Conservation (phyloP, 768 basidiomycete genomes). For the Russula compacta region DNA sequence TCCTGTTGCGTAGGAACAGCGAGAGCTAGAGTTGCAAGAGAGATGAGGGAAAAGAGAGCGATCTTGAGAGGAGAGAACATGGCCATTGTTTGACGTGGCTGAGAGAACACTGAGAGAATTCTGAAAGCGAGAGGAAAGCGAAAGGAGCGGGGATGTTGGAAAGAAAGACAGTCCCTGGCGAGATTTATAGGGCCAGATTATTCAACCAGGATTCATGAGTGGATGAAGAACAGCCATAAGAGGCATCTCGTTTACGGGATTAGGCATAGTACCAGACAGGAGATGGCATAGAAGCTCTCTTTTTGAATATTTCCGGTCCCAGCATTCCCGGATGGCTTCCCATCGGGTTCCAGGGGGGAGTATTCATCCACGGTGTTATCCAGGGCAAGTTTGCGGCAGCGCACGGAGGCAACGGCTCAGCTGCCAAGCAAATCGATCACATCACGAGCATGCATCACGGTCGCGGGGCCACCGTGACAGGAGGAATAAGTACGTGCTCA, state of each 20-base stretch:
- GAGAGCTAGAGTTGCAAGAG: background rate
- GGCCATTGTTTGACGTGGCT: background rate
- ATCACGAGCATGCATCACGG: too few species aligned
- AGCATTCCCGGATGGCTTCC: background rate
- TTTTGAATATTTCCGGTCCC: background rate
- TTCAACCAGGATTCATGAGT: background rate
- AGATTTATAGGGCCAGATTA: background rate
- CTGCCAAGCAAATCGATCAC: too few species aligned
- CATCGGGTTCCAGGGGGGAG: background rate
- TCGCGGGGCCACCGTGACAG: too few species aligned
- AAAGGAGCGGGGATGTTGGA: background rate
- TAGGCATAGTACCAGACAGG: background rate
- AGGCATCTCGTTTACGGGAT: background rate
- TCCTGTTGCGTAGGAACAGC: background rate
- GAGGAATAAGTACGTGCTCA: too few species aligned
- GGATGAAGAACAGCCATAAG: background rate
- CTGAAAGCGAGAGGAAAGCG: background rate
- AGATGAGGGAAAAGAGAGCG: conserved; percentile 1
- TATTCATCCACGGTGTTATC: background rate
- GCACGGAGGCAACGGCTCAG: too few species aligned
- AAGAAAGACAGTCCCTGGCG: background rate
- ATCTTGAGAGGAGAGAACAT: conserved; percentile 6
- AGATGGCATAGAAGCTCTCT: background rate
- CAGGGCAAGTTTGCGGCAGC: too few species aligned
- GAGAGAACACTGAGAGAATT: background rate